Conservation (phyloP, 768 basidiomycete genomes). For the Rossbeevera mucosa region DNA sequence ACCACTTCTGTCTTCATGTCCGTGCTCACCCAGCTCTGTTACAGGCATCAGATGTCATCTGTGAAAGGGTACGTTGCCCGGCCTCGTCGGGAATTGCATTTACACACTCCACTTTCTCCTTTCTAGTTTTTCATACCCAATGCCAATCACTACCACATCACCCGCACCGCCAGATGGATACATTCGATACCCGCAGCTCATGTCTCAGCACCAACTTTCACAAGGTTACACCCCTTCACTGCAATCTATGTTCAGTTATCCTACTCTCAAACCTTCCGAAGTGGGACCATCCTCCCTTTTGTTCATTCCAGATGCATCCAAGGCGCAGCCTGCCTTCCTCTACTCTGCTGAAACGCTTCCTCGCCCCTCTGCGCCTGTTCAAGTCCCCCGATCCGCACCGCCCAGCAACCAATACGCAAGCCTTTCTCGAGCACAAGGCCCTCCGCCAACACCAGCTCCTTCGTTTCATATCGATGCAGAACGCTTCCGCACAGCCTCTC, state of each 20-base stretch:
- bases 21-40: conserved; percentile 27
- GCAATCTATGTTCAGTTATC: conserved; percentile 65
- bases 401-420: conserved; percentile 17
- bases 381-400: conserved; percentile 7
- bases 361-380: conserved; percentile 28
- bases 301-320: conserved; percentile 36
- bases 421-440: conserved; percentile 25
- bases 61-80: conserved; percentile 34
- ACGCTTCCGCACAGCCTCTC: conserved; percentile 31
- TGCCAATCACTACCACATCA: conserved; percentile 68
- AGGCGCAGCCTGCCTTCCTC: conserved; percentile 18
- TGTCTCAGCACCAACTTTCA: conserved; percentile 72
- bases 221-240: conserved; percentile 77
- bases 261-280: conserved; percentile 30
- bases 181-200: conserved; percentile 64
- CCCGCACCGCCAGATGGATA: conserved; percentile 46
- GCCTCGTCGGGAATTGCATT: conserved; percentile 3
- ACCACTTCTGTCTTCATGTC: conserved; percentile 33
- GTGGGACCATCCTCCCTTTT: conserved; percentile 41
- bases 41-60: conserved; percentile 26
- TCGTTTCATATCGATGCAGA: conserved; percentile 23
- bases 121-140: conserved; percentile 39
- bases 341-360: conserved; percentile 36
- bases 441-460: conserved; percentile 19
- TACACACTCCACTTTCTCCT: conserved; percentile 15